Base-by-base conservation (phyloP, 352 stramenopile genomes). In the Globisporangium alternatum region DNA sequence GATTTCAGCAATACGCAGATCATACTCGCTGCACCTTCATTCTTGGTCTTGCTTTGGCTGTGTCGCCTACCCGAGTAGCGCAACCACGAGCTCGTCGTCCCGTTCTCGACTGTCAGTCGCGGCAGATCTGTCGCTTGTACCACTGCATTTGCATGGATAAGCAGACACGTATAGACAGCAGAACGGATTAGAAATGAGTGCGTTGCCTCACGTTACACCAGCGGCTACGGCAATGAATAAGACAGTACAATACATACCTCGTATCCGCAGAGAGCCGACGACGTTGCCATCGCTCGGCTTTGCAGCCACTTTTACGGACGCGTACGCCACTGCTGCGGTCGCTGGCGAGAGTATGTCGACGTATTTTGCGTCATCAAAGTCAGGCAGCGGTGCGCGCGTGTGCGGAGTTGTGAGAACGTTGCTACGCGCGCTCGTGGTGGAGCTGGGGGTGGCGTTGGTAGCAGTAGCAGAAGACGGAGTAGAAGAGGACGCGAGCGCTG, bases 51-150 rank as follows among this genome's bases (percentile, higher is more conserved):
- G 59, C 61, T 52, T 13, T 67, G 53, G 19, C 65, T 70, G 2
- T 60, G 56, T 25, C 68, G 64, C 25, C 72, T 57, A 5, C 43
- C 66, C 0, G 76, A 62, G 39, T 83, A 81, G 33, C 78, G 78
- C 61, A 87, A 69, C 80, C 79, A 89, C 41, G 77, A 88, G n/a
- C 63, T 66, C n/a, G 72, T 57, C 2, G 39, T 19, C 2, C 56
- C 63, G 9, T 69, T 61, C 39, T 69, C 62, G 3, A 65, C 65
- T 9, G 62, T 56, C 12, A 69, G 67, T 43, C 77, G 62, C 25
- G 82, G 78, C 19, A 87, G 60, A 56, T 87, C 78, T n/a, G 80
- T 83, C 15, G 73, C 72, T 63, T 83, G 76, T 35, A 80, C 54
- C 37, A 87, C 76, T 85, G 31, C 19, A 22, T 17, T 49, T 41